Evolutionary conservation across 805 yeast genomes (phyloP).

Genomic region (Jamesozyma lodderae): DNA sequence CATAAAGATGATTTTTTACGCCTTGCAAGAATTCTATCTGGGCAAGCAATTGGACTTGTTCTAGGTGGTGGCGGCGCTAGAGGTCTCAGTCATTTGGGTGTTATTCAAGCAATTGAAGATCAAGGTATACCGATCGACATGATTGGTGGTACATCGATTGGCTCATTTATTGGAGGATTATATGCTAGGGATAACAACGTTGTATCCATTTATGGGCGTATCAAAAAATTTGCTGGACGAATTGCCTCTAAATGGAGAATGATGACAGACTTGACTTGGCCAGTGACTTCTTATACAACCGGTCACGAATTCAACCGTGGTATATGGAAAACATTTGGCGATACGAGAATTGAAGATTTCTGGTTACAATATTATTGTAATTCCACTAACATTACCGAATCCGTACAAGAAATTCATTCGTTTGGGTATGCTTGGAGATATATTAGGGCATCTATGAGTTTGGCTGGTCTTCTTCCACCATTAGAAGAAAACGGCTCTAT

Average conservation of each 20-base stretch:
- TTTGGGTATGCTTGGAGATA: slow-evolving; percentile 94
- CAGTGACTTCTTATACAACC: slow-evolving; percentile 88
- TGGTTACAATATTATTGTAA: slow-evolving; percentile 87
- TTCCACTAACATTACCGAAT: slow-evolving; percentile 89
- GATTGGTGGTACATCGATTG: slow-evolving; percentile 94
- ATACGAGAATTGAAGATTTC: slow-evolving; percentile 86
- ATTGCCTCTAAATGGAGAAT: slow-evolving; percentile 82
- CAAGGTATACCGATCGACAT: slow-evolving; percentile 89
- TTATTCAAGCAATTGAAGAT: slow-evolving; percentile 82
- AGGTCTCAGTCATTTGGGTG: slow-evolving; percentile 87
- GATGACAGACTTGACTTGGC: slow-evolving; percentile 77
- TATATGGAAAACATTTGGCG: slow-evolving; percentile 94
- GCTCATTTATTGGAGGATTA: slow-evolving; percentile 90
- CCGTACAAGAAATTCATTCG: slow-evolving; percentile 89
- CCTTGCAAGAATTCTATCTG: slow-evolving; percentile 80
- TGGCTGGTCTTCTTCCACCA: slow-evolving; percentile 85
- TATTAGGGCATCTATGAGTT: slow-evolving; percentile 90
- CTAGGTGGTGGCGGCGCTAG: slow-evolving; percentile 98
- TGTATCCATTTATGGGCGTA: slow-evolving; percentile 83
- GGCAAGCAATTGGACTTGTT: slow-evolving; percentile 89
- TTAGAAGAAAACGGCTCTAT: slow-evolving; percentile 82
- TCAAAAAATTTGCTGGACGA: slow-evolving; percentile 77
- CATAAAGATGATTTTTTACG: slow-evolving; percentile 86
- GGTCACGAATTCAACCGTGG: slow-evolving; percentile 97
- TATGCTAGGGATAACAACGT: slow-evolving; percentile 88